A percentile compares a stretch with the other conserved stretches of the same genome.
phyloP scores from a whole-genome alignment of 805 yeast genomes.

The Wickerhamomyces sydowiorum region DNA sequence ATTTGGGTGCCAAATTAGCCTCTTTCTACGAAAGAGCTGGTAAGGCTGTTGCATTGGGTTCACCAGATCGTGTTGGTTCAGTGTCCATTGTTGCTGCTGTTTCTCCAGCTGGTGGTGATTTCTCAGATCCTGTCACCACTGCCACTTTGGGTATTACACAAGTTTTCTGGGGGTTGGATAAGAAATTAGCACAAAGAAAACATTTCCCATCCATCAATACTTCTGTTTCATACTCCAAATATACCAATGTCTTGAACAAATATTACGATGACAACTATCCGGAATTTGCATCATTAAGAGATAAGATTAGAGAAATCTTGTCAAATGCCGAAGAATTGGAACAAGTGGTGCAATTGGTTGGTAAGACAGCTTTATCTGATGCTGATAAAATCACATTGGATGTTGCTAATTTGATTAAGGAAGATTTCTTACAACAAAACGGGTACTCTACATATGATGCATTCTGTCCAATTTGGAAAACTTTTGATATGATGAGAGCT shows the following conservation, averaged over 20 bases:
- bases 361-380: constrained; percentile 96
- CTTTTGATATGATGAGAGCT: constrained; percentile 95
- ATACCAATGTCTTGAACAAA: constrained; percentile 79
- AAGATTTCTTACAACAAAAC: constrained; percentile 98
- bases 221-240: constrained; percentile 92
- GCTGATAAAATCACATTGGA: constrained; percentile 95
- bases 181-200: constrained; percentile 98
- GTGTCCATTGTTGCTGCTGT: constrained; percentile 99
- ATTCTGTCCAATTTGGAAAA: constrained; percentile 99
- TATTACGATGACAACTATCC: constrained; percentile 84
- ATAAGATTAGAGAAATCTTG: constrained; percentile 87
- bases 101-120: constrained; percentile 99
- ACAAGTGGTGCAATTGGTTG: constrained; percentile 98
- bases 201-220: constrained; percentile 99
- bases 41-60: constrained; percentile 89
- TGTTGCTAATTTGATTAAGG: constrained; percentile 86
- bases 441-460: constrained; percentile 98
- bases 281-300: constrained; percentile 86
- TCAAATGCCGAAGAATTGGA: constrained; percentile 98
- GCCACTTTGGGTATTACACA: constrained; percentile 99
- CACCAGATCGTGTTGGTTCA: constrained; percentile 94
- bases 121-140: constrained; percentile 99
- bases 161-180: constrained; percentile 99
- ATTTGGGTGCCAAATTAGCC: constrained; percentile 96
- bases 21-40: constrained; percentile 99